These are phyloP conservation scores for Malus hybrid DNA, from an alignment of 331 rosid genomes.

Conservation along the genomic window DNA sequence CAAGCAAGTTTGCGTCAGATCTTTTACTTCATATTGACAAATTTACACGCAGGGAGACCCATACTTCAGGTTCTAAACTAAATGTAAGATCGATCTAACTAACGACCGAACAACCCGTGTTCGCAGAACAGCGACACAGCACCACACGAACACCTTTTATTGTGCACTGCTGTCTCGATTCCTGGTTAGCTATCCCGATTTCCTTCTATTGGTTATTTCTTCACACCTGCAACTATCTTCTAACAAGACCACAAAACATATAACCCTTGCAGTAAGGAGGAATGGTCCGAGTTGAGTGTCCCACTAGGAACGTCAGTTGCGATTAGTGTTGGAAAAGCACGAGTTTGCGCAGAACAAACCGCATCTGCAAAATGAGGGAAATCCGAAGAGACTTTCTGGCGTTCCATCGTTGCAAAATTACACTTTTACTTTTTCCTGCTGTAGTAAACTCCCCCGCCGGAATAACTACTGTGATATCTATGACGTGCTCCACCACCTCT, in stretches of 20 bases:
- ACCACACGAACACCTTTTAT: not conserved
- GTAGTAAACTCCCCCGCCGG: conserved; percentile 57
- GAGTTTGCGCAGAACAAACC: not conserved
- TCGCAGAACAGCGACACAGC: not conserved
- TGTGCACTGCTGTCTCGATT: not conserved
- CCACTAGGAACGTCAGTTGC: not conserved
- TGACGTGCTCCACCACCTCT: conserved; percentile 66
- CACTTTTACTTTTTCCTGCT: conserved; percentile 59
- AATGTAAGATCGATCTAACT: not conserved
- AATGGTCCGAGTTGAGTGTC: not conserved
- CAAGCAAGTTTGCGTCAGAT: conserved; percentile 2
- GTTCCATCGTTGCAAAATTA: not conserved
- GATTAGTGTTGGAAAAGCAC: not conserved
- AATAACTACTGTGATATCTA: conserved; percentile 59
- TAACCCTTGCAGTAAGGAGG: not conserved
- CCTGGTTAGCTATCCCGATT: not conserved
- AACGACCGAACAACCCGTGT: not conserved
- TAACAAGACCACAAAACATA: not conserved
- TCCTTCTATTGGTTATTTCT: not conserved
- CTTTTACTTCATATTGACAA: conserved; percentile 1
- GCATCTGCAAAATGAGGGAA: not conserved
- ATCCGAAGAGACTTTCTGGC: not conserved
- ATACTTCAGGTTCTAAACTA: not conserved
- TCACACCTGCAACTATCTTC: not conserved
- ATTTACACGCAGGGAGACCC: conserved; percentile 8